Base-by-base conservation (phyloP, 257 asterid genomes). In the Solanum habrochaites region DNA sequence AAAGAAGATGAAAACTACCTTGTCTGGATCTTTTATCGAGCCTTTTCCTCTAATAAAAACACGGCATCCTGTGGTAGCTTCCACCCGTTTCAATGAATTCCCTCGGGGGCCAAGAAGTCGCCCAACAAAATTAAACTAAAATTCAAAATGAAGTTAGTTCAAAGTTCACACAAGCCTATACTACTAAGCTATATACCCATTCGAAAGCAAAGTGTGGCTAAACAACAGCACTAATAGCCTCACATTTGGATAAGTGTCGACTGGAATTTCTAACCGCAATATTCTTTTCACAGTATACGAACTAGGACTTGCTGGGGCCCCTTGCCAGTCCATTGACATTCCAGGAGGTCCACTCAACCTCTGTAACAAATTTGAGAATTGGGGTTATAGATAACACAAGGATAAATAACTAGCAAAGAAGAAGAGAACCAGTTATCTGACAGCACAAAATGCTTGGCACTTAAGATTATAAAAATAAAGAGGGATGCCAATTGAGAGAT, bases 311-410 rank as follows among this genome's bases (percentile, higher is more conserved):
- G 99, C 98, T 11, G 99, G 99, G 62, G 99, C 98, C 80, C 99
- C 99, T 93, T 94, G 99, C 99, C 99, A 97, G 90, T 95, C 98
- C 99, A 97, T 97, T 25, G 96, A 89, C 99, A 95, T 97, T 87
- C 99, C 99, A 89, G 94, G 94, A 86, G 96, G 97, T 78, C 96
- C 97, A 86, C 92, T 89, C 89, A 95, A 81, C 92, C 99, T 93
- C 99, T 97, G 98, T 64, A 71, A 67, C 60, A 74, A 14, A 82
- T 66, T 20, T 49, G 42, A 91, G 43, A 89, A 64, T 84, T 29
- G 11, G 31, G 4, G 82, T 67, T 25, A 66, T 80, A 60, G 81
- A 42, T 15, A 45, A 70, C 42, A 31, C 8, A 4, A 70, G 6
- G 25, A 80, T 62, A 86, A 77, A 29, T 58, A 77, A 58, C 72